Evolutionary conservation across 306 rosid genomes (phyloP).

Genomic region (Corylus americana): DNA sequence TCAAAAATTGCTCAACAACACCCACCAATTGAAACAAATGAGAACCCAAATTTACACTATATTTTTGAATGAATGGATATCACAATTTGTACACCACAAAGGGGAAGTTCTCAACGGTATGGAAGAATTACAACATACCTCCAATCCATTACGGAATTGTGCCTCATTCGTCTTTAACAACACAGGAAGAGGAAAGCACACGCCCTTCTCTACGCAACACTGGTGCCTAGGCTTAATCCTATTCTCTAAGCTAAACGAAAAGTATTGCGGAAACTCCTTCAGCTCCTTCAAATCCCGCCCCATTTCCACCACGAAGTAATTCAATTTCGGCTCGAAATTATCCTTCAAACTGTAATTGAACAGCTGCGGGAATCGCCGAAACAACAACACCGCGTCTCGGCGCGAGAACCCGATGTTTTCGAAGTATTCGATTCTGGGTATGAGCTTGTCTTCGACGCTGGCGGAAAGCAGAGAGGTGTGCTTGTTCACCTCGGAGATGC

Average conservation of each 20-base stretch:
- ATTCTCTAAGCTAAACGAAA: constrained; percentile 84
- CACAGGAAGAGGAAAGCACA: constrained; percentile 72
- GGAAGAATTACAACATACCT: constrained; percentile 77
- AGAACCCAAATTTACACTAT: constrained; percentile 10
- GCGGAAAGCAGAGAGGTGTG: constrained; percentile 75
- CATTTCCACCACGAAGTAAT: constrained; percentile 88
- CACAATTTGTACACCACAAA: constrained; percentile 62
- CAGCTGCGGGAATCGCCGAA: constrained; percentile 78
- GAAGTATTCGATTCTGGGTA: constrained; percentile 70
- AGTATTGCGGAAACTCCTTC: constrained; percentile 78
- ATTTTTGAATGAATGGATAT: constrained; percentile 22
- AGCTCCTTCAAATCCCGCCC: constrained; percentile 86
- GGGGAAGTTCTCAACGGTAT: constrained; percentile 69
- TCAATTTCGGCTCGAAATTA: constrained; percentile 76
- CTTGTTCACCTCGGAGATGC: constrained; percentile 61
- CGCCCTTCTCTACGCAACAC: constrained; percentile 73
- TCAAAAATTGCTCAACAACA: background rate
- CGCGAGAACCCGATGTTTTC: constrained; percentile 70
- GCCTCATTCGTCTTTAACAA: constrained; percentile 61
- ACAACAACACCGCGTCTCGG: constrained; percentile 54
- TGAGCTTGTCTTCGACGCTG: constrained; percentile 75
- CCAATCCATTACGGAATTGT: constrained; percentile 59
- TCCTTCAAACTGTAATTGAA: constrained; percentile 69
- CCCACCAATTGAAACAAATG: background rate
- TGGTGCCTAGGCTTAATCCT: constrained; percentile 87